Conservation (phyloP, 1,139 yeast species). For the Schwanniomyces etchellsii region DNA sequence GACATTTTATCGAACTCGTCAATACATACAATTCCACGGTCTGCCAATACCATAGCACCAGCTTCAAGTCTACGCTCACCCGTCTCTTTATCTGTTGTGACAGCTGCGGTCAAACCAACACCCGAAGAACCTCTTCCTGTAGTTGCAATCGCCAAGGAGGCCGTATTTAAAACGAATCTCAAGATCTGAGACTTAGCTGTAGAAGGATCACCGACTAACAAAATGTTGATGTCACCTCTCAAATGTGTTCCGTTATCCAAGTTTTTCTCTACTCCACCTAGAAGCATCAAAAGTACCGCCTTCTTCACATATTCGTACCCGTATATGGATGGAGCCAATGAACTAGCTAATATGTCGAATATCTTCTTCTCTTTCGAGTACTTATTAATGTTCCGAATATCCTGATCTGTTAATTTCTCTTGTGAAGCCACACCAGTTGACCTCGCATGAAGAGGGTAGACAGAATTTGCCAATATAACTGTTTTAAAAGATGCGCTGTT, state of each 20-base stretch:
- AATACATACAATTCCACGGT: slow-evolving; percentile 94
- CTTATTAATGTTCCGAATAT: slow-evolving; percentile 81
- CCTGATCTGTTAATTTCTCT: slow-evolving; percentile 73
- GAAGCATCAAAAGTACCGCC: slow-evolving; percentile 83
- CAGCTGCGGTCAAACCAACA: slow-evolving; percentile 99
- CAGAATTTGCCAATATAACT: slow-evolving; percentile 78
- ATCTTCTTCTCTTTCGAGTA: slow-evolving; percentile 62
- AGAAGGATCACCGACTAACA: slow-evolving; percentile 99
- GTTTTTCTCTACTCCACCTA: slow-evolving; percentile 94
- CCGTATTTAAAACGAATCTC: slow-evolving; percentile 90
- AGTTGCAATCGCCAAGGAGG: slow-evolving; percentile 92
- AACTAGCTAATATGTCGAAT: slow-evolving; percentile 73
- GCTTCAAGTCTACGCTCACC: slow-evolving; percentile 97
- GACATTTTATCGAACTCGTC: slow-evolving; percentile 99
- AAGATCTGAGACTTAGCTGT: slow-evolving; percentile 96
- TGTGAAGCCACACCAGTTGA: slow-evolving; percentile 80
- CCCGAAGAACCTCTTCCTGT: slow-evolving; percentile 99
- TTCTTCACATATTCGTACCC: slow-evolving; percentile 90
- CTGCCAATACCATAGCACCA: slow-evolving; percentile 99
- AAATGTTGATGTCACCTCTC: slow-evolving; percentile 93
- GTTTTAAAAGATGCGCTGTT: slow-evolving; percentile 69
- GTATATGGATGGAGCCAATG: slow-evolving; percentile 92
- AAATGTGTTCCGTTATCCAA: slow-evolving; percentile 93
- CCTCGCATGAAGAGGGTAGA: slow-evolving; percentile 82
- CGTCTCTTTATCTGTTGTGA: slow-evolving; percentile 91